phyloP scores from a whole-genome alignment of 2,329 filamentous ascomycete genomes.

The Ilyonectria robusta region DNA sequence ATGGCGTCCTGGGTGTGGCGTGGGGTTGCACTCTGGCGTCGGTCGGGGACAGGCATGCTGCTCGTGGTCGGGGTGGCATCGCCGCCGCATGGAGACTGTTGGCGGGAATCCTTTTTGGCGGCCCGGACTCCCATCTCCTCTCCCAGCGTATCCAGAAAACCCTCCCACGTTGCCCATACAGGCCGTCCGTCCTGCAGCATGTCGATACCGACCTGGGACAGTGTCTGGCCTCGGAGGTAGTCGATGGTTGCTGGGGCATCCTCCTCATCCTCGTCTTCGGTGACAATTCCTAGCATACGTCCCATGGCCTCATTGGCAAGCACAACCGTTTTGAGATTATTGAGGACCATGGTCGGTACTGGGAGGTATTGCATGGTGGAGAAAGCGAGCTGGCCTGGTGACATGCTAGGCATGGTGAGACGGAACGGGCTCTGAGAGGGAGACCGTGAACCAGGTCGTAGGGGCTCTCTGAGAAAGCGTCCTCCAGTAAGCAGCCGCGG shows the following conservation, averaged over 20 bases:
- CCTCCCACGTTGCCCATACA: conserved; percentile 72
- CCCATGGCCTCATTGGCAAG: conserved; percentile 84
- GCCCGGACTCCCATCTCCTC: conserved; percentile 57
- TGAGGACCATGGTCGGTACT: conserved; percentile 78
- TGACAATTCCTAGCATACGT: conserved; percentile 73
- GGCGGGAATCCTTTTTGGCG: conserved; percentile 40
- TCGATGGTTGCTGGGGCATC: conserved; percentile 67
- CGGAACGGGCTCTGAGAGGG: conserved; percentile 56
- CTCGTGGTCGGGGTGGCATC: conserved; percentile 56
- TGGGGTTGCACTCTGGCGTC: conserved; percentile 44
- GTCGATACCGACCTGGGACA: conserved; percentile 81
- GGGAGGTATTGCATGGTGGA: conserved; percentile 82
- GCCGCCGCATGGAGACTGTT: conserved; percentile 43
- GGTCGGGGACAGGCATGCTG: conserved; percentile 50
- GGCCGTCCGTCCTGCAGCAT: conserved; percentile 77
- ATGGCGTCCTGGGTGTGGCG: conserved; percentile 70
- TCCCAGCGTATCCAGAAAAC: conserved; percentile 69
- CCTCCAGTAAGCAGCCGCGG: conserved; percentile 45
- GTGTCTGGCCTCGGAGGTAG: conserved; percentile 73
- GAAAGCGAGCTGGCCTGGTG: conserved; percentile 71
- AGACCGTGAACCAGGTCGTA: conserved; percentile 48
- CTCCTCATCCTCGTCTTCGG: conserved; percentile 57
- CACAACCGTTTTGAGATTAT: conserved; percentile 77
- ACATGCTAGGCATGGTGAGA: conserved; percentile 62
- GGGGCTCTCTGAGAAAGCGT: conserved; percentile 54